phyloP scores from a whole-genome alignment of 305 asterid genomes.

The Solanum chacoense region DNA sequence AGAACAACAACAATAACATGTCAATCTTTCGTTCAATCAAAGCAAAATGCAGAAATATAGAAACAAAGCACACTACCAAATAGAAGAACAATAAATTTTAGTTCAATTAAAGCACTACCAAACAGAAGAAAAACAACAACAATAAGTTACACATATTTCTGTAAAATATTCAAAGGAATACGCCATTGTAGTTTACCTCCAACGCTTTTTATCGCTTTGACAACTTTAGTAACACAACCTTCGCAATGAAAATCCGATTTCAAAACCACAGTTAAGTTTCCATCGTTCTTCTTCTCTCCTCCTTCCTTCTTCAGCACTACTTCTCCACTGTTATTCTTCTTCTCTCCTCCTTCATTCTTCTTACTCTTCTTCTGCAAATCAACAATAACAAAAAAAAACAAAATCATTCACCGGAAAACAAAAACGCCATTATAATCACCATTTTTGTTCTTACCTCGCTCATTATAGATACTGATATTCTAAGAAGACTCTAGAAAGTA shows the following conservation, averaged over 20 bases:
- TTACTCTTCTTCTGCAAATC: background rate
- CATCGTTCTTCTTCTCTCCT: constrained; percentile 2
- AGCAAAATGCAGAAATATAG: background rate
- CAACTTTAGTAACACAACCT: constrained; percentile 56
- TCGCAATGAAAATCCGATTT: constrained; percentile 72
- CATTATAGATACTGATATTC: background rate
- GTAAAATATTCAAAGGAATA: background rate
- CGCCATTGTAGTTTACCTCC: constrained; percentile 25
- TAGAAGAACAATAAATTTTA: background rate
- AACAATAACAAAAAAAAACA: background rate
- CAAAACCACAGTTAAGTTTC: constrained; percentile 35
- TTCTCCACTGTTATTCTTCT: background rate
- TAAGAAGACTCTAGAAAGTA: background rate
- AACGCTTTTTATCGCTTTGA: constrained; percentile 35
- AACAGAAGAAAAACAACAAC: background rate
- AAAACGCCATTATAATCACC: background rate
- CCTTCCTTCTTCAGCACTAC: constrained; percentile 13
- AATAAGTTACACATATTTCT: background rate
- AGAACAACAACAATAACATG: background rate
- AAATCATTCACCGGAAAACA: background rate
- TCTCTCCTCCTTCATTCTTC: constrained; percentile 2
- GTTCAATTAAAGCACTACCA: background rate
- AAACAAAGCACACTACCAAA: background rate
- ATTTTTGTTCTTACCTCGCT: background rate
- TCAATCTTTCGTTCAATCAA: background rate